Evolutionary conservation across 2,329 filamentous ascomycete genomes (phyloP).

Genomic region (Juglanconis oblonga): DNA sequence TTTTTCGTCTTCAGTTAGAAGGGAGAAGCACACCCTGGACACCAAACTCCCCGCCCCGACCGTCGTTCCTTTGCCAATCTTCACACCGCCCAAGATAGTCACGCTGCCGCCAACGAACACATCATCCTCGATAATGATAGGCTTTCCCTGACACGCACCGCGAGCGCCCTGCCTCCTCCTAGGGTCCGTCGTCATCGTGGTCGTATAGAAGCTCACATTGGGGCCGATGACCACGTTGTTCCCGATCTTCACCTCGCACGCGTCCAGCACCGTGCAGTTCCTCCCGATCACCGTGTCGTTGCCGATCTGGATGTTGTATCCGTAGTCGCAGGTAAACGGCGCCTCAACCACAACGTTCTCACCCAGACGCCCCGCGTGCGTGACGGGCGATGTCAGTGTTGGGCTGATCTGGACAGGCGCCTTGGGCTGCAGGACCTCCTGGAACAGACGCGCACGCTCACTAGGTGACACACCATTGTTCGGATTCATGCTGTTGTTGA

Average conservation of each 20-base stretch:
- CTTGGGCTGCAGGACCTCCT: constrained; percentile 66
- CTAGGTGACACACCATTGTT: constrained; percentile 66
- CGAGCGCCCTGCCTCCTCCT: constrained; percentile 71
- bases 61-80: constrained; percentile 73
- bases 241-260: constrained; percentile 79
- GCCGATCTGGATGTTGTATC: constrained; percentile 89
- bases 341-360: constrained; percentile 75
- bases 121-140: constrained; percentile 79
- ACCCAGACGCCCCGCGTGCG: constrained; percentile 63
- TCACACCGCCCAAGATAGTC: constrained; percentile 74
- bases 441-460: constrained; percentile 68
- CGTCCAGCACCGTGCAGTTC: constrained; percentile 82
- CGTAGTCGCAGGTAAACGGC: constrained; percentile 86
- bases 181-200: constrained; percentile 69
- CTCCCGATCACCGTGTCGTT: constrained; percentile 80
- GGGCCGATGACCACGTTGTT: constrained; percentile 74
- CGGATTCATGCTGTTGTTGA: constrained; percentile 80
- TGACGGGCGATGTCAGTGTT: constrained; percentile 47
- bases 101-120: constrained; percentile 79
- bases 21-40: constrained; percentile 57
- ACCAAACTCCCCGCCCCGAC: constrained; percentile 84
- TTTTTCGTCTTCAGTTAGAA: neutral
- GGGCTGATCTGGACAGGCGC: constrained; percentile 56
- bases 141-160: constrained; percentile 66
- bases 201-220: constrained; percentile 82